These are phyloP conservation scores for Trametes hirsuta DNA, from an alignment of 1,284 basidiomycete species.

Conservation along the genomic window DNA sequence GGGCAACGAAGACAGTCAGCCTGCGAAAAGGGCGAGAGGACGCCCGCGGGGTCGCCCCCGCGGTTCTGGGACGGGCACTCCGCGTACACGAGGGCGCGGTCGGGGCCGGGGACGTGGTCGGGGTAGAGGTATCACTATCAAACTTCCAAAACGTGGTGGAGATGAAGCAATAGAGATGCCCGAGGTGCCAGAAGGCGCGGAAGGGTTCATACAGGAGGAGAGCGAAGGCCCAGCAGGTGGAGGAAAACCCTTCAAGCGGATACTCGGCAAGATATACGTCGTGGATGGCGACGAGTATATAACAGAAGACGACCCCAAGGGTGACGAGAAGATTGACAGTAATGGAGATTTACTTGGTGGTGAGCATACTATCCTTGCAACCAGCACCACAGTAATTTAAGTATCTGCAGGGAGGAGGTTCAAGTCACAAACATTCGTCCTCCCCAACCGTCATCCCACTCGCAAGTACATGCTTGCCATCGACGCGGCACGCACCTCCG, in stretches of 20 bases:
- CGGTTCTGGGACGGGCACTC: slow-evolving; percentile 31
- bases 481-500: slow-evolving; percentile 93
- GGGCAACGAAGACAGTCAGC: slow-evolving; percentile 24
- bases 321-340: slow-evolving; percentile 90
- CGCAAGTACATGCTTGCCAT: slow-evolving; percentile 95
- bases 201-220: slow-evolving; percentile 37
- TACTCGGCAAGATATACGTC: slow-evolving; percentile 77
- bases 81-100: slow-evolving; percentile 43
- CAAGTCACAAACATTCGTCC: slow-evolving; percentile 86
- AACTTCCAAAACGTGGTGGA: slow-evolving; percentile 40
- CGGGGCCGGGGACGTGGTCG: slow-evolving; percentile 48
- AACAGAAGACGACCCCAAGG: slow-evolving; percentile 83
- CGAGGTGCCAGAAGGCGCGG: slow-evolving; percentile 32
- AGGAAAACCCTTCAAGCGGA: slow-evolving; percentile 70
- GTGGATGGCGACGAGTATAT: slow-evolving; percentile 90
- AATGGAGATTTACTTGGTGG: slow-evolving; percentile 87
- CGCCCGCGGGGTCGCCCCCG: slow-evolving; percentile 35
- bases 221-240: slow-evolving; percentile 47
- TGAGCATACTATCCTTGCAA: slow-evolving; percentile 40
- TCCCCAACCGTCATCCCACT: slow-evolving; percentile 82
- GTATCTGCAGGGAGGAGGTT: slow-evolving; percentile 72
- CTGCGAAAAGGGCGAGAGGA: slow-evolving; percentile 29
- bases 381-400: background rate
- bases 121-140: slow-evolving; percentile 38
- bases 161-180: slow-evolving; percentile 48